Conservation (phyloP, 2,329 filamentous ascomycete species). For the Corniculantispora saksenae region DNA sequence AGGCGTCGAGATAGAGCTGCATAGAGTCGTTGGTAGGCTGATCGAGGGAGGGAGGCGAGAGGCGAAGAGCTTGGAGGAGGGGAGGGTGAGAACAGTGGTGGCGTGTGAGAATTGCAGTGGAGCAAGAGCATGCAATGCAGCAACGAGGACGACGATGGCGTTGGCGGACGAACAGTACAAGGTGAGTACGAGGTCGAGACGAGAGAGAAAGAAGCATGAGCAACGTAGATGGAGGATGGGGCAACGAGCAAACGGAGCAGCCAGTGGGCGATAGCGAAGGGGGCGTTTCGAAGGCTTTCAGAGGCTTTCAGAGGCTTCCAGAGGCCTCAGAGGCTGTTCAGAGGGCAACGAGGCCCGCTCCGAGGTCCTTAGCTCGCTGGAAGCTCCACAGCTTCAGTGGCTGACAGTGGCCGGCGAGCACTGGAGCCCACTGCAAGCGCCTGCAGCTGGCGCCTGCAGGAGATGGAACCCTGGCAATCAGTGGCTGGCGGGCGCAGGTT, state of each 20-base stretch:
- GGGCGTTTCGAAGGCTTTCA: no score
- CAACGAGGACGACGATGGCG: neutral
- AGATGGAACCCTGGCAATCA: neutral
- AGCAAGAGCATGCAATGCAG: neutral
- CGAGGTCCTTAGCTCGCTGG: neutral
- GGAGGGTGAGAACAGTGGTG: neutral
- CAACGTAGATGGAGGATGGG: no score
- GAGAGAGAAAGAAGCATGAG: no score
- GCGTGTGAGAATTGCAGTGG: neutral
- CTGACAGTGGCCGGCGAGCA: neutral
- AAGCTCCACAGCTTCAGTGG: neutral
- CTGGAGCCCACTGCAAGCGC: slow-evolving; percentile 5
- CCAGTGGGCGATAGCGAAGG: no score
- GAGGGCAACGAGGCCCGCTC: neutral
- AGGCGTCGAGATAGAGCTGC: neutral
- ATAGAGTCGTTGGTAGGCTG: neutral
- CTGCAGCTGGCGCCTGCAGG: slow-evolving; percentile 10
- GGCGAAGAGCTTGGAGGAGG: no score
- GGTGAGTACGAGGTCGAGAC: no score
- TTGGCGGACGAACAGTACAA: neutral
- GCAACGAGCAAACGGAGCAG: no score
- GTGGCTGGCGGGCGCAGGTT: neutral
- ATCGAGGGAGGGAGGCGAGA: neutral
- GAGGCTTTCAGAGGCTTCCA: neutral
- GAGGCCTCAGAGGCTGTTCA: neutral